Conservation (phyloP, 352 stramenopile species). For the Pythium brassicae region DNA sequence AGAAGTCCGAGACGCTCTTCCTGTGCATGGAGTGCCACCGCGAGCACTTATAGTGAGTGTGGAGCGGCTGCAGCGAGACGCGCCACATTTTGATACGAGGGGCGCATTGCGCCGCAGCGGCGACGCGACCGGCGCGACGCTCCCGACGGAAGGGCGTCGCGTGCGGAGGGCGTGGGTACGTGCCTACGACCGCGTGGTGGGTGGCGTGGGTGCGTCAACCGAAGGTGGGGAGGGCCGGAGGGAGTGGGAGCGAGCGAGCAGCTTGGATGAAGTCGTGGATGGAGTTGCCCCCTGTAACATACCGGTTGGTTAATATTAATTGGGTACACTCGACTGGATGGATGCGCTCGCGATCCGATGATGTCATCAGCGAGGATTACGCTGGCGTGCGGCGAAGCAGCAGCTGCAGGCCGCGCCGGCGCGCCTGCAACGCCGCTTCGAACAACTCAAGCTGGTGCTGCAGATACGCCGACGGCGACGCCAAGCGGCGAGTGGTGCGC, state of each 20-base stretch:
- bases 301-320: too few species aligned
- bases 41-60: constrained; percentile 50
- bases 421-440: background rate
- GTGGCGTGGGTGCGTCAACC: background rate
- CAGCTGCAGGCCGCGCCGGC: constrained; percentile 7
- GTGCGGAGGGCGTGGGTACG: background rate
- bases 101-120: too few species aligned
- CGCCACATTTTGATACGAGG: background rate
- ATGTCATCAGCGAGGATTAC: constrained; percentile 1
- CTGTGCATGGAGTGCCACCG: constrained; percentile 83
- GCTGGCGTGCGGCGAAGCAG: constrained; percentile 5
- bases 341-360: too few species aligned
- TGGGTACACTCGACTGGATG: too few species aligned
- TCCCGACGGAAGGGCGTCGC: background rate
- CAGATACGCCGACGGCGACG: background rate
- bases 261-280: too few species aligned
- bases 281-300: too few species aligned
- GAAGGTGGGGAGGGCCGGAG: too few species aligned
- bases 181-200: too few species aligned
- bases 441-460: background rate
- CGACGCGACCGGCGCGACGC: background rate
- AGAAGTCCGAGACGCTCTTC: constrained; percentile 71
- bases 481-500: background rate
- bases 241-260: too few species aligned
- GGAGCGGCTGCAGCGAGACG: background rate